phyloP scores from a whole-genome alignment of 306 rosid genomes.

The Casuarina equisetifolia region DNA sequence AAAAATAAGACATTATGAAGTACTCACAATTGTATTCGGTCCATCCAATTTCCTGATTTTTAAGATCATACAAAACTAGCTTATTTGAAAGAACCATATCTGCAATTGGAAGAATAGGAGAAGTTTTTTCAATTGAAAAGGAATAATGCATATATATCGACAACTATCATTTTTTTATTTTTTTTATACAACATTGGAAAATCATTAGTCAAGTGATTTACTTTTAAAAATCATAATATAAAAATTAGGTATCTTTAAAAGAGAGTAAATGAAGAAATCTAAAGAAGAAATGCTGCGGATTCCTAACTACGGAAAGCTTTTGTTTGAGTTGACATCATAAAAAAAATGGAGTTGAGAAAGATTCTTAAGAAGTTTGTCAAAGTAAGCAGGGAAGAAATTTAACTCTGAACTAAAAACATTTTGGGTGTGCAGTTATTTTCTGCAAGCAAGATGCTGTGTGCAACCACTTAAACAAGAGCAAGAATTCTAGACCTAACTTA shows the following conservation, averaged over 20 bases:
- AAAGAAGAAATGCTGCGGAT: neutral
- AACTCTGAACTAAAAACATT: neutral
- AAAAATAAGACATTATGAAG: constrained; percentile 16
- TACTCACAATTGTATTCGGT: constrained; percentile 76
- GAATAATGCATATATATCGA: neutral
- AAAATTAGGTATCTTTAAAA: neutral
- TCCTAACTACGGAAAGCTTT: neutral
- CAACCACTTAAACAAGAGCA: neutral
- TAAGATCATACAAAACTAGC: constrained; percentile 70
- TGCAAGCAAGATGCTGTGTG: neutral
- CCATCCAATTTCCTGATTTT: constrained; percentile 72
- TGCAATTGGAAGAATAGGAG: constrained; percentile 42
- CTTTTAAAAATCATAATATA: neutral
- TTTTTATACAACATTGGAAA: neutral
- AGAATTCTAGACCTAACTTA: neutral
- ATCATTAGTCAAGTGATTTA: neutral
- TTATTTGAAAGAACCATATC: constrained; percentile 80
- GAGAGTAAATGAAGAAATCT: neutral
- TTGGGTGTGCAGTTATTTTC: neutral
- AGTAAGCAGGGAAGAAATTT: neutral
- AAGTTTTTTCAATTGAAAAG: neutral
- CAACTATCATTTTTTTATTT: neutral
- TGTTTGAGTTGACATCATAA: neutral
- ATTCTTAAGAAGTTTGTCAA: neutral
- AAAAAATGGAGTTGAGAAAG: neutral